These are phyloP conservation scores for Mucor racemosus DNA, from an alignment of 371 early-diverging fungal genomes.

Conservation along the genomic window DNA sequence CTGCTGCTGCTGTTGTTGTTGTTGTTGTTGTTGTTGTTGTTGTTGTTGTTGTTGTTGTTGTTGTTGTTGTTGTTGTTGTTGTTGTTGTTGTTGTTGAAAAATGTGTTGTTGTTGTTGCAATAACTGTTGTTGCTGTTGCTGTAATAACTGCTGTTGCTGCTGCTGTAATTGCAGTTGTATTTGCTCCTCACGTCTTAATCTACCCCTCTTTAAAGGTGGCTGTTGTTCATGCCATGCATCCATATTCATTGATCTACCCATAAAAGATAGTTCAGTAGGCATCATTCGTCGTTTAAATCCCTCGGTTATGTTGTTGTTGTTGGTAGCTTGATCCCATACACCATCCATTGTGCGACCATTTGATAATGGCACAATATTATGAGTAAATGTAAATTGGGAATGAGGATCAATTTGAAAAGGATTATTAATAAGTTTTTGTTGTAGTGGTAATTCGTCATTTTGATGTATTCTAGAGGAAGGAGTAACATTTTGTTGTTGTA, in stretches of 20 bases:
- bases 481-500: too few relatives aligned
- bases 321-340: slow-evolving; percentile 22
- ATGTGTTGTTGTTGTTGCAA: slow-evolving; percentile 8
- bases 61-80: background rate
- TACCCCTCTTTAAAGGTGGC: slow-evolving; percentile 46
- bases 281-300: slow-evolving; percentile 35
- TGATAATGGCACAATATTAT: slow-evolving; percentile 20
- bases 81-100: slow-evolving; percentile 14
- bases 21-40: slow-evolving; percentile 4
- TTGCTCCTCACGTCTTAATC: slow-evolving; percentile 40
- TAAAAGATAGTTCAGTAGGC: slow-evolving; percentile 43
- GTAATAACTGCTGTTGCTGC: slow-evolving; percentile 6
- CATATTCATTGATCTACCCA: slow-evolving; percentile 45
- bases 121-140: slow-evolving; percentile 3
- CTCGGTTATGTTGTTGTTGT: slow-evolving; percentile 22
- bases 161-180: slow-evolving; percentile 12
- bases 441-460: slow-evolving; percentile 15
- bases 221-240: slow-evolving; percentile 32
- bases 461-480: background rate
- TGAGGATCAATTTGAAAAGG: slow-evolving; percentile 54
- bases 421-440: slow-evolving; percentile 14
- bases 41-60: slow-evolving; percentile 17
- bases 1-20: slow-evolving; percentile 14
- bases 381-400: slow-evolving; percentile 51
- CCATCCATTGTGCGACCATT: slow-evolving; percentile 16